Evolutionary conservation across 495 filamentous ascomycete genomes (phyloP), one percentile per base, ranked within the genome.

Genomic region (Hypoxylon lienhwacheense): DNA sequence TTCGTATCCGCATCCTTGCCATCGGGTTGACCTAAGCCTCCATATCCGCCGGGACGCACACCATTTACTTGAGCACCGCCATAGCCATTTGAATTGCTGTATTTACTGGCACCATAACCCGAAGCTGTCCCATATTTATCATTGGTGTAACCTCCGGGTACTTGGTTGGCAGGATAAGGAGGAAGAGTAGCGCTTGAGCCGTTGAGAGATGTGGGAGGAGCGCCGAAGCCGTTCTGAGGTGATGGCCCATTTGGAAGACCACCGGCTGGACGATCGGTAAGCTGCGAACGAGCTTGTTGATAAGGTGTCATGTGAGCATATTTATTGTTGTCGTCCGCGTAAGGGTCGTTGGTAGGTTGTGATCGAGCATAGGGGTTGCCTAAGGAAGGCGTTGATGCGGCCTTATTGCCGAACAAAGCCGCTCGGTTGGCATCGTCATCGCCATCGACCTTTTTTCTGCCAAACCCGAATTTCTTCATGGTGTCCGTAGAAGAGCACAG

Each of bases 311-410:
- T 68, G 25, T 73, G 69, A n/a, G 73, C 70, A 51, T 69, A 75
- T 57, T 74, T 73, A 12, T 55, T 66, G 36, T 37, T 59, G 21
- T 74, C 82, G 66, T 78, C 80, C 20, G 82, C 85, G 60, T 87
- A 89, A 8, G 82, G 81, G 55, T 87, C 83, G 40, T 71, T 67
- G 20, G 76, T 74, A 16, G 77, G 74, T n/a, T 65, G 63, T 10
- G 78, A 75, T 66, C 87, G 79, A 35, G 85, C 86, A 63, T 91
- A 90, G 20, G 87, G 87, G 61, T 89, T 85, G n/a, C 73, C 75
- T n/a, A 60, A 48, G 22, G 73, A 55, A 19, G 81, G 70, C 1
- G 73, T 70, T 24, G 81, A 77, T 29, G 81, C 77, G 61, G 79
- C 77, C 66, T 80, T 83, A 77, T 86, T 88, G 15, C 83, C 81